Conservation (phyloP, 2,329 filamentous ascomycete species). For the Spiromastix sp. region DNA sequence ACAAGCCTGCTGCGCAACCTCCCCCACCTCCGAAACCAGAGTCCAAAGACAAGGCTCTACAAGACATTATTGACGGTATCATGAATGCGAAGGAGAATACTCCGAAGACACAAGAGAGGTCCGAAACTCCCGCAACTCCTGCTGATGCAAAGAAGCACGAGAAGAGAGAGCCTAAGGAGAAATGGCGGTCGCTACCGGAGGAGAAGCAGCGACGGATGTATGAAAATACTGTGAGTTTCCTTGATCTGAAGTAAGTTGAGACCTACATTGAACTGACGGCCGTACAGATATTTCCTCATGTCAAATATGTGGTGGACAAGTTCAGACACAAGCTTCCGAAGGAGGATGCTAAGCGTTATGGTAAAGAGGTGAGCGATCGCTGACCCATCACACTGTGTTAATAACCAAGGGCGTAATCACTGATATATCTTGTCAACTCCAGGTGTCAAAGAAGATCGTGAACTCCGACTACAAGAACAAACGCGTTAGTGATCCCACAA, state of each 20-base stretch:
- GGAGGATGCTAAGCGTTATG: conserved; percentile 58
- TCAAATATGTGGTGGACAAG: conserved; percentile 77
- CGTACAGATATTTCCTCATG: conserved; percentile 66
- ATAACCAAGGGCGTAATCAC: no score
- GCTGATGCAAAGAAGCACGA: conserved; percentile 49
- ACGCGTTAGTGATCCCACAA: conserved; percentile 72
- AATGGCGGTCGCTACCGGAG: conserved; percentile 40
- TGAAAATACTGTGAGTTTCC: conserved; percentile 71
- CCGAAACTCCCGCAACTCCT: conserved; percentile 54
- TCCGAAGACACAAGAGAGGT: conserved; percentile 37
- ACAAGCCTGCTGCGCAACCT: conserved; percentile 54
- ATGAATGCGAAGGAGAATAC: conserved; percentile 57
- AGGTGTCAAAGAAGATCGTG: conserved; percentile 77
- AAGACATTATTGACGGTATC: conserved; percentile 77
- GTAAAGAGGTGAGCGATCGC: conserved; percentile 55
- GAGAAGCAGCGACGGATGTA: conserved; percentile 95
- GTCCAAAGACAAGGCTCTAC: conserved; percentile 64
- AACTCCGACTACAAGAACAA: conserved; percentile 84
- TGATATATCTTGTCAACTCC: no score
- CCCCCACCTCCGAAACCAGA: conserved; percentile 52
- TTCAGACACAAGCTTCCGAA: conserved; percentile 79
- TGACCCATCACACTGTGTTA: no score
- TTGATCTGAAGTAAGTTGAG: no score
- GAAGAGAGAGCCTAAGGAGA: conserved; percentile 33
- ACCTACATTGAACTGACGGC: no score